Evolutionary conservation across 2,329 filamentous ascomycete genomes (phyloP).

Genomic region (Didymellaceae sp.): DNA sequence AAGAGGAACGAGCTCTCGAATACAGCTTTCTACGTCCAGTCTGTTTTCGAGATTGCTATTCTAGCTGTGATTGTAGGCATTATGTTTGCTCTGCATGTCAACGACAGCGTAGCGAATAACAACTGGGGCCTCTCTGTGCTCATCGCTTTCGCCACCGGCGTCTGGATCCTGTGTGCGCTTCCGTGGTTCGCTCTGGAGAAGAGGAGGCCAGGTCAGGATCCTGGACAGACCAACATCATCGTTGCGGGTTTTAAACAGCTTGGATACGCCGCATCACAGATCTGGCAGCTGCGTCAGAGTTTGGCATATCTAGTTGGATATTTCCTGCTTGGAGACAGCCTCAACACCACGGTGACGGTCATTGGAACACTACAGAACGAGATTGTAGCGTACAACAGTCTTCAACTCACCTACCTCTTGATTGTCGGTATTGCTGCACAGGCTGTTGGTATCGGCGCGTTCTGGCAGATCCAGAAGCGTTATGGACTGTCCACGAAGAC

Average conservation of each 20-base stretch:
- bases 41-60: constrained; percentile 63
- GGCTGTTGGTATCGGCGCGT: constrained; percentile 66
- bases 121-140: constrained; percentile 71
- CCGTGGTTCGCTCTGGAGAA: constrained; percentile 74
- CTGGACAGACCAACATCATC: constrained; percentile 59
- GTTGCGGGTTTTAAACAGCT: constrained; percentile 66
- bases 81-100: constrained; percentile 66
- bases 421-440: constrained; percentile 71
- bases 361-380: constrained; percentile 70
- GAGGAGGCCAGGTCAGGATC: constrained; percentile 64
- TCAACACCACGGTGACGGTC: constrained; percentile 74
- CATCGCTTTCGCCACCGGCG: constrained; percentile 68
- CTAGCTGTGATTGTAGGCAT: constrained; percentile 37
- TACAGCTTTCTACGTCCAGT: constrained; percentile 69
- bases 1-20: constrained; percentile 70
- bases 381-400: constrained; percentile 69
- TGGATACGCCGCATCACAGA: constrained; percentile 62
- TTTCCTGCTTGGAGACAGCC: constrained; percentile 72
- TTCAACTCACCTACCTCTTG: constrained; percentile 69
- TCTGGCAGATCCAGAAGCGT: constrained; percentile 67
- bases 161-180: constrained; percentile 68
- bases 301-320: constrained; percentile 68
- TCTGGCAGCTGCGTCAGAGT: constrained; percentile 70
- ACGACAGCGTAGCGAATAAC: constrained; percentile 65
- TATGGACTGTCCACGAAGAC: constrained; percentile 67